Conservation (phyloP, 768 basidiomycete genomes). For the Saitozyma sp. region DNA sequence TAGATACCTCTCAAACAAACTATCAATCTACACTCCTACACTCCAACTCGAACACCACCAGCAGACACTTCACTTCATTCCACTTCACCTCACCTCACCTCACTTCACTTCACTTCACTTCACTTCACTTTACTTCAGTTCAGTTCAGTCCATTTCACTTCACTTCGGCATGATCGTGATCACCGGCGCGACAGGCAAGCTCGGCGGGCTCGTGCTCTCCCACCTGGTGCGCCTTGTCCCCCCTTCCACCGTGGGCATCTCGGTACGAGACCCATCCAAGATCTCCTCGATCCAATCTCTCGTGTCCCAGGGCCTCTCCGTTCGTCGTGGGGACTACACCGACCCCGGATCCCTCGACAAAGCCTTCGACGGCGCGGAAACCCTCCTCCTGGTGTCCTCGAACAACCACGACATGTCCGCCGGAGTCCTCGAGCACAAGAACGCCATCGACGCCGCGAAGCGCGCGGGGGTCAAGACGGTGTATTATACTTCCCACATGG, state of each 20-base stretch:
- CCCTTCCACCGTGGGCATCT: conserved; percentile 49
- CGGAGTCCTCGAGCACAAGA: conserved; percentile 46
- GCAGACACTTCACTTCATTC: too few relatives aligned
- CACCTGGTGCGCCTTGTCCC: conserved; percentile 47
- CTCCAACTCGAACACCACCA: too few relatives aligned
- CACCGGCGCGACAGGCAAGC: conserved; percentile 54
- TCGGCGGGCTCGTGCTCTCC: conserved; percentile 53
- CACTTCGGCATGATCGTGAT: conserved; percentile 52
- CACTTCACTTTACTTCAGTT: conserved; percentile 31
- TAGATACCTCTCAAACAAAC: too few relatives aligned
- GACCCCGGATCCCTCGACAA: conserved; percentile 48
- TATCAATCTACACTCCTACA: too few relatives aligned
- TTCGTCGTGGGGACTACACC: conserved; percentile 51
- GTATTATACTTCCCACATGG: conserved; percentile 54
- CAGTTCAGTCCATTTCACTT: too few relatives aligned
- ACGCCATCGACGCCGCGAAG: conserved; percentile 54
- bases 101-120: too few relatives aligned
- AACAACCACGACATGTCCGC: conserved; percentile 46
- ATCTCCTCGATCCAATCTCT: conserved; percentile 14
- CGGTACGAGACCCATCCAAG: conserved; percentile 50
- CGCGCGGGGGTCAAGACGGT: conserved; percentile 49
- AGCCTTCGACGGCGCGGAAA: conserved; percentile 52
- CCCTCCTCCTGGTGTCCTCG: conserved; percentile 53
- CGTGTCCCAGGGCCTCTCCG: conserved; percentile 37
- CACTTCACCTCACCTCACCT: too few relatives aligned